phyloP scores from a whole-genome alignment of 306 rosid species.

The Dryas octopetala region DNA sequence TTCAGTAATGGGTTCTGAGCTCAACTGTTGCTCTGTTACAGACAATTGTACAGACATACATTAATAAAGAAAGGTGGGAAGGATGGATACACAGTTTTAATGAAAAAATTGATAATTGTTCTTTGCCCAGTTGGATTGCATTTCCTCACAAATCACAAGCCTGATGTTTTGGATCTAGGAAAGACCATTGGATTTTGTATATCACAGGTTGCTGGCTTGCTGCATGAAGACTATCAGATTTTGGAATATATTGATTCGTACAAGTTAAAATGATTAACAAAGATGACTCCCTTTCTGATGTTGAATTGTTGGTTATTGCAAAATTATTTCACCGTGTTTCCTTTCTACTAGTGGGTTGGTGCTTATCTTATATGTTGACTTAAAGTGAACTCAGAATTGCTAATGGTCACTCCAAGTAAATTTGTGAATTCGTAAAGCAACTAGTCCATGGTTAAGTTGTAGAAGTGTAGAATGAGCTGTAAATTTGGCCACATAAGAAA shows the following conservation, averaged over 20 bases:
- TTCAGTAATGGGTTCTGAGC: slow-evolving; percentile 10
- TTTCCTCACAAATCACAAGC: background rate
- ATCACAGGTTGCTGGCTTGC: background rate
- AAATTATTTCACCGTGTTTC: background rate
- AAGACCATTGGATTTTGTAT: background rate
- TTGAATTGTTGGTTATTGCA: background rate
- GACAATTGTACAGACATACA: background rate
- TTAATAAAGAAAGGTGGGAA: background rate
- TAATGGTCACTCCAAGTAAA: no score
- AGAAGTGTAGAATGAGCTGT: no score
- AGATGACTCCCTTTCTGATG: background rate
- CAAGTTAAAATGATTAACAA: background rate
- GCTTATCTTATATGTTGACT: no score
- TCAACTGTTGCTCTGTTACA: slow-evolving; percentile 4
- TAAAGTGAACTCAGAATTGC: no score
- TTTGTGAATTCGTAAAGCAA: no score
- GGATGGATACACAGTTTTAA: background rate
- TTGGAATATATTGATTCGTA: background rate
- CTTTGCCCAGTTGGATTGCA: background rate
- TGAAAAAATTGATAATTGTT: background rate
- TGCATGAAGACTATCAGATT: background rate
- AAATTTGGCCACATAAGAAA: no score
- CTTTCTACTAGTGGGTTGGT: no score
- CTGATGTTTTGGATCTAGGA: no score
- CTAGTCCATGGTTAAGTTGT: no score